phyloP scores from a whole-genome alignment of 1,284 basidiomycete genomes.

The Apiotrichum siamense region DNA sequence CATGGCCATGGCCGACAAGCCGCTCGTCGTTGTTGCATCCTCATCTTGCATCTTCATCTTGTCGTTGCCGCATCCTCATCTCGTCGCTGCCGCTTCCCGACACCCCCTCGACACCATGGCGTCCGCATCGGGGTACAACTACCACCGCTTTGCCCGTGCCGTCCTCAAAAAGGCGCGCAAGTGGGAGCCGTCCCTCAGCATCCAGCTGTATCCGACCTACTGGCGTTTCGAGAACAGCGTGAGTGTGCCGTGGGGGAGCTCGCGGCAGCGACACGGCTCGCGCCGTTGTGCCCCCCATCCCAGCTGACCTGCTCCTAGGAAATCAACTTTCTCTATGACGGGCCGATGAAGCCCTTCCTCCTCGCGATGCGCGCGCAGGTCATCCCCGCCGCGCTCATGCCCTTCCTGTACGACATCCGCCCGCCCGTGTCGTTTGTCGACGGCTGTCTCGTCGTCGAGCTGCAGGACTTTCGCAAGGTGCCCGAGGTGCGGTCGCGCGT shows the following conservation, averaged over 20 bases:
- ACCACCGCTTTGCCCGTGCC: conserved; percentile 45
- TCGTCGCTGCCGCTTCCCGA: background rate
- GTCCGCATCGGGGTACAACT: conserved; percentile 47
- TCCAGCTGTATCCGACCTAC: conserved; percentile 42
- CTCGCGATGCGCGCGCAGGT: conserved; percentile 46
- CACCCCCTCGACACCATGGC: conserved; percentile 31
- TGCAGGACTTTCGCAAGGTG: conserved; percentile 42
- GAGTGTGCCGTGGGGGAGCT: conserved; percentile 13
- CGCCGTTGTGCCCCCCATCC: background rate
- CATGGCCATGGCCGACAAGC: no score
- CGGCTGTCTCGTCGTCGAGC: conserved; percentile 47
- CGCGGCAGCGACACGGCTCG: background rate
- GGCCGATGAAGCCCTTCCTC: conserved; percentile 48
- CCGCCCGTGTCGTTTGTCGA: conserved; percentile 45
- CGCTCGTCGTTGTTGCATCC: background rate
- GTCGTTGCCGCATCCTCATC: background rate
- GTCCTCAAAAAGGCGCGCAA: conserved; percentile 48
- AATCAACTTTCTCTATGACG: conserved; percentile 44
- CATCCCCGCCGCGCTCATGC: conserved; percentile 44
- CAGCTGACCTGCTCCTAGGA: conserved; percentile 15
- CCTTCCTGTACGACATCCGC: conserved; percentile 43
- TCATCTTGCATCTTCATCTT: background rate
- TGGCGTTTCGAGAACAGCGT: conserved; percentile 47
- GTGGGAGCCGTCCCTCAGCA: conserved; percentile 43
- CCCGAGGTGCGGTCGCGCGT: conserved; percentile 37